Evolutionary conservation across 805 yeast species (phyloP), one percentile per base, ranked within the genome.

Genomic region (Komagataella pseudopastoris): DNA sequence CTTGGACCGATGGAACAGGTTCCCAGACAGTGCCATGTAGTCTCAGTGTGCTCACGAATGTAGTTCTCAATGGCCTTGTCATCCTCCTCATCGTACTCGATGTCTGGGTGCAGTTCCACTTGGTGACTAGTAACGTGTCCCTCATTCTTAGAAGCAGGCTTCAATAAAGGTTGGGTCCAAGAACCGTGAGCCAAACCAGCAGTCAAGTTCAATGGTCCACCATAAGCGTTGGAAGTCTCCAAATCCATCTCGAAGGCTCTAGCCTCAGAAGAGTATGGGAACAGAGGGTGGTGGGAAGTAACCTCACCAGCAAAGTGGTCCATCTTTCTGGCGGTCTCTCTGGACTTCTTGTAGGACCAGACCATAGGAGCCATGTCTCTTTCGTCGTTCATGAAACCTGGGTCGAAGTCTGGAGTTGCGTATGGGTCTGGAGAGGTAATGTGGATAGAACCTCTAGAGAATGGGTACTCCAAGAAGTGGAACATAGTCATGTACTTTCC

Each of bases 401-500:
- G 53, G 51, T 60, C 64, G 52, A 60, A 60, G 57, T 58, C 62
- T 50, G 64, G 63, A 43, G 54, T 54, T 36, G 49, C 64, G 56
- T 60, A 60, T 53, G 64, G 61, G 53, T 60, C 54, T 44, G 59
- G 53, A 30, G 63, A 59, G 10, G 49, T 47, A 49, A 56, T 50
- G 51, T 58, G 58, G 18, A 59, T 57, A 43, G 55, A 60, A 47
- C 64, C 64, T 58, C 64, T 58, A 23, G 64, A 60, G 60, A 60
- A 60, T 60, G 64, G 64, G 54, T 60, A 60, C 54, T 60, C 64
- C 57, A 60, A 59, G 55, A 60, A 60, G 56, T 60, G 62, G 64
- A 60, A 60, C 59, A 60, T 60, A 46, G 59, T 54, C 60, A 60
- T 55, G 58, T 55, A 60, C 56, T 60, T 60, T 45, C 64, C 64